Evolutionary conservation across 2,329 filamentous ascomycete species (phyloP).

Genomic region (Seiridium cupressi): DNA sequence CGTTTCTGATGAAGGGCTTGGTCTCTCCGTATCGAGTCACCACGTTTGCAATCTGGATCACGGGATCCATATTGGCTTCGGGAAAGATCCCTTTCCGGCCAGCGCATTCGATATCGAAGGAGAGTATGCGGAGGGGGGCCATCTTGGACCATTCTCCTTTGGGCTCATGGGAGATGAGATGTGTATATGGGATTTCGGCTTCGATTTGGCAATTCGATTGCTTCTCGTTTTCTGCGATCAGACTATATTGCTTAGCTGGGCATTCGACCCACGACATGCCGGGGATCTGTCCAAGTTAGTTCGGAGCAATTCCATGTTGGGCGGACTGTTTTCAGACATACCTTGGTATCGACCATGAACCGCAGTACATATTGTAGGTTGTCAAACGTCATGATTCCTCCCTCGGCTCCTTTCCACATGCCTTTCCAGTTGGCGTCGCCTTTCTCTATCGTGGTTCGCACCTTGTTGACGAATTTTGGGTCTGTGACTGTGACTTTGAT

Average conservation of each 20-base stretch:
- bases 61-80: constrained; percentile 84
- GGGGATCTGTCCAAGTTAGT: constrained; percentile 56
- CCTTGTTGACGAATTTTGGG: constrained; percentile 75
- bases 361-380: constrained; percentile 92
- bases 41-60: constrained; percentile 97
- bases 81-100: constrained; percentile 97
- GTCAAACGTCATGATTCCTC: constrained; percentile 86
- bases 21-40: constrained; percentile 93
- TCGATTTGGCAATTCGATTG: constrained; percentile 98
- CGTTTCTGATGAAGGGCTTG: constrained; percentile 93
- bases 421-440: constrained; percentile 85
- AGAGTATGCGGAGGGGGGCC: constrained; percentile 87
- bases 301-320: not conserved
- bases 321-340: constrained; percentile 32
- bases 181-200: constrained; percentile 76
- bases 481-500: constrained; percentile 92
- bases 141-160: constrained; percentile 98
- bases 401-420: constrained; percentile 72
- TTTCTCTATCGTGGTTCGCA: constrained; percentile 73
- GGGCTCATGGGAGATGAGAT: constrained; percentile 83
- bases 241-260: constrained; percentile 68
- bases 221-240: constrained; percentile 63
- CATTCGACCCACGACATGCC: constrained; percentile 99
- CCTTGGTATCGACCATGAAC: constrained; percentile 97
- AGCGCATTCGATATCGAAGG: constrained; percentile 98